Evolutionary conservation across 257 asterid species (phyloP).

Genomic region (Anisodus acutangulus): DNA sequence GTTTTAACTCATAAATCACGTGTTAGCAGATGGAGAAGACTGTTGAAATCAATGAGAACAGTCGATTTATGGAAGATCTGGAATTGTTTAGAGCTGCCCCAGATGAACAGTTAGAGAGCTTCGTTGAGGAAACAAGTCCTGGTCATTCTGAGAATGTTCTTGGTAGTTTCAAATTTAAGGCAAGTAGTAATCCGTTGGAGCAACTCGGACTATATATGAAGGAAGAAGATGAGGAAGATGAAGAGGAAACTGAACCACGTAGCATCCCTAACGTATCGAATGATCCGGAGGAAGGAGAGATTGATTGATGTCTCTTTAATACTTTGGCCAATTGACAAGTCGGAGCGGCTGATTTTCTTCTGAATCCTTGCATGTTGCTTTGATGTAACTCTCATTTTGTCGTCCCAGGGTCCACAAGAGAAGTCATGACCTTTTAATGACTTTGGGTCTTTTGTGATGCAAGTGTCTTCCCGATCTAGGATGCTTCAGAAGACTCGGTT

Average conservation of each 20-base stretch:
- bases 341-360: neutral
- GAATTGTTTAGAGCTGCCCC: slow-evolving; percentile 66
- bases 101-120: slow-evolving; percentile 59
- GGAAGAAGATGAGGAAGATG: slow-evolving; percentile 71
- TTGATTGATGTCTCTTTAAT: slow-evolving; percentile 42
- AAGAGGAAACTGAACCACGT: slow-evolving; percentile 53
- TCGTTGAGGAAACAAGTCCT: slow-evolving; percentile 66
- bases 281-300: slow-evolving; percentile 81
- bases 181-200: slow-evolving; percentile 76
- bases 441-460: neutral
- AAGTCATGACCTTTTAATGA: neutral
- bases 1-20: neutral
- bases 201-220: slow-evolving; percentile 93
- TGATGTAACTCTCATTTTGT: neutral
- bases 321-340: neutral
- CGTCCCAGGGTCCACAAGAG: neutral
- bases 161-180: slow-evolving; percentile 67
- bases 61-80: slow-evolving; percentile 69
- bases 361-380: neutral
- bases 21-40: slow-evolving; percentile 76
- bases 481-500: neutral
- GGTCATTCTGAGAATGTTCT: slow-evolving; percentile 66
- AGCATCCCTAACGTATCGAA: slow-evolving; percentile 29
- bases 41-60: slow-evolving; percentile 77
- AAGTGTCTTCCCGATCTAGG: neutral